Percentiles rank a stretch among this genome's conserved stretches.
Evolutionary conservation across 495 filamentous ascomycete species (phyloP).

Genomic region (Sphaerosporella brunnea): DNA sequence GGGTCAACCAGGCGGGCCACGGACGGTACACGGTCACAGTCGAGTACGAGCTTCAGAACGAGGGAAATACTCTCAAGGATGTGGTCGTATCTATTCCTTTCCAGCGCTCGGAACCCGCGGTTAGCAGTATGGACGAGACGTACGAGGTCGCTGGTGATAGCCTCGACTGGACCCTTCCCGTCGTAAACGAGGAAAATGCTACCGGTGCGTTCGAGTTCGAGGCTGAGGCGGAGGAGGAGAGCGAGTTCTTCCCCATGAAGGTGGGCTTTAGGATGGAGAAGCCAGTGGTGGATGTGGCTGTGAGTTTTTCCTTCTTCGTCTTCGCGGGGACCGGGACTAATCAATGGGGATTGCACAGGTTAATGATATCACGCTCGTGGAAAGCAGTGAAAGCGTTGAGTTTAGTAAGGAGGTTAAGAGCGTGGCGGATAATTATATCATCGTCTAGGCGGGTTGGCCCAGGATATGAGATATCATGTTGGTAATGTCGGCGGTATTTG

Average conservation of each 20-base stretch:
- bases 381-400: constrained; percentile 61
- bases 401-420: constrained; percentile 84
- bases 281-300: constrained; percentile 82
- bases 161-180: constrained; percentile 79
- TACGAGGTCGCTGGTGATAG: constrained; percentile 91
- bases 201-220: constrained; percentile 88
- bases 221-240: constrained; percentile 62
- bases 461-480: no score
- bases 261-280: constrained; percentile 71
- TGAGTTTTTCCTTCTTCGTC: constrained; percentile 30
- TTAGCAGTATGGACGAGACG: constrained; percentile 81
- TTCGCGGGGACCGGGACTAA: constrained; percentile 2
- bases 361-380: constrained; percentile 49
- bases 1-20: constrained; percentile 67
- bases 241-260: constrained; percentile 92
- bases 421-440: constrained; percentile 60
- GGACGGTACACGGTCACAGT: constrained; percentile 69
- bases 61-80: constrained; percentile 54
- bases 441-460: constrained; percentile 59
- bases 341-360: constrained; percentile 37
- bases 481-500: no score
- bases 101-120: constrained; percentile 56
- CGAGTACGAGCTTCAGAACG: constrained; percentile 78
- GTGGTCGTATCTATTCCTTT: constrained; percentile 78
- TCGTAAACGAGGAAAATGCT: constrained; percentile 58